Percentiles rank a stretch among this genome's conserved stretches.
These are phyloP conservation scores for Taiozyma sp. DNA, from an alignment of 1,139 yeast species.

Conservation along the genomic window DNA sequence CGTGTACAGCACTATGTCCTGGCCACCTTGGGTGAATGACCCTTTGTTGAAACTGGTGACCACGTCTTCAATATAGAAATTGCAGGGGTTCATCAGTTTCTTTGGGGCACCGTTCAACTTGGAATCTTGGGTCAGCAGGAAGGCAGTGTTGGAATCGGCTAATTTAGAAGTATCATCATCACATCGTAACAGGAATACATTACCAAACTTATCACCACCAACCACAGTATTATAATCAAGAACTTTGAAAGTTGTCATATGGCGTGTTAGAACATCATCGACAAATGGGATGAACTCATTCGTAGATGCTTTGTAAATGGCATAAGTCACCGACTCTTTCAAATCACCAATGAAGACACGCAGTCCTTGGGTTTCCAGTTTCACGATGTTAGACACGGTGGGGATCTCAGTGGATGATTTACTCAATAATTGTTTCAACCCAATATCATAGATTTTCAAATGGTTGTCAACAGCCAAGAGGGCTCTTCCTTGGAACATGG, in stretches of 20 bases:
- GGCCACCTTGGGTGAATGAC: slow-evolving; percentile 46
- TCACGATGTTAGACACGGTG: slow-evolving; percentile 40
- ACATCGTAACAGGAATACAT: slow-evolving; percentile 60
- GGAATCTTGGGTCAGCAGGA: slow-evolving; percentile 29
- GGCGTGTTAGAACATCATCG: slow-evolving; percentile 66
- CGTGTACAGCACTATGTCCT: slow-evolving; percentile 60
- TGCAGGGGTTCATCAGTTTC: slow-evolving; percentile 50
- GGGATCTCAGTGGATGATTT: slow-evolving; percentile 46
- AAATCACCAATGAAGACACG: slow-evolving; percentile 67
- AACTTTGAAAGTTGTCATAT: slow-evolving; percentile 51
- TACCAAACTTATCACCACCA: slow-evolving; percentile 92
- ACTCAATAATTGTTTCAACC: slow-evolving; percentile 70
- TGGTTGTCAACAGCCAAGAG: slow-evolving; percentile 52
- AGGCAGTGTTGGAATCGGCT: slow-evolving; percentile 26
- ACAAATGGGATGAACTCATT: slow-evolving; percentile 58
- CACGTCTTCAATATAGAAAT: slow-evolving; percentile 66
- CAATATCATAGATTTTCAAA: slow-evolving; percentile 65
- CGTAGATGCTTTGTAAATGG: slow-evolving; percentile 45
- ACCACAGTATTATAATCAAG: slow-evolving; percentile 73
- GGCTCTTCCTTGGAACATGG: slow-evolving; percentile 54
- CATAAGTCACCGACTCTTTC: slow-evolving; percentile 53
- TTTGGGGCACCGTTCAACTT: slow-evolving; percentile 47
- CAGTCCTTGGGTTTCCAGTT: slow-evolving; percentile 47
- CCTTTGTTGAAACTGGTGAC: slow-evolving; percentile 57
- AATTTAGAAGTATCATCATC: slow-evolving; percentile 31